Evolutionary conservation across 164 flowering plant genomes (phyloP).

Genomic region (Vitis vinifera): DNA sequence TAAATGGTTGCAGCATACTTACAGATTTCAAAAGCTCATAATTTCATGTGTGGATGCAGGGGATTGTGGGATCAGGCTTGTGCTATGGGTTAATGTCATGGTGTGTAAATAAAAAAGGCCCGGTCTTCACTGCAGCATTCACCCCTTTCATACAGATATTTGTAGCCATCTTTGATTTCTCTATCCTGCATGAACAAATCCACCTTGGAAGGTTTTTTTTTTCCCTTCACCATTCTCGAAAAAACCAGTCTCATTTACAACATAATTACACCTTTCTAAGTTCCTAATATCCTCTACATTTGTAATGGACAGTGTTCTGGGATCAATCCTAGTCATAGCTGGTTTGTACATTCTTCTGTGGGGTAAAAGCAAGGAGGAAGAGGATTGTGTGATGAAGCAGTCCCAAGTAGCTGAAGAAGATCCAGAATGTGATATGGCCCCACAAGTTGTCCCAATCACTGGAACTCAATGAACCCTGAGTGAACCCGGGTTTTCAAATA

Average conservation of each 20-base stretch:
- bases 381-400: slow-evolving; percentile 11
- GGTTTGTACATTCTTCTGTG: slow-evolving; percentile 73
- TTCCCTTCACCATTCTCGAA: background rate
- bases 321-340: slow-evolving; percentile 51
- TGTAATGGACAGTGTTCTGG: slow-evolving; percentile 50
- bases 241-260: too few relatives aligned
- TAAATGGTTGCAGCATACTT: too few relatives aligned
- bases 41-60: slow-evolving; percentile 13
- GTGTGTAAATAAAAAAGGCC: slow-evolving; percentile 65
- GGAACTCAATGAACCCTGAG: too few relatives aligned
- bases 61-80: slow-evolving; percentile 62
- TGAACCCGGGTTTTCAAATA: too few relatives aligned
- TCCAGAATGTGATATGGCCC: background rate
- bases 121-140: slow-evolving; percentile 71
- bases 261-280: too few relatives aligned
- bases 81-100: slow-evolving; percentile 58
- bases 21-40: background rate
- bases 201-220: slow-evolving; percentile 51
- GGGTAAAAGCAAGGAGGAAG: slow-evolving; percentile 43
- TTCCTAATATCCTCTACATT: background rate
- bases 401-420: slow-evolving; percentile 5
- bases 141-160: slow-evolving; percentile 58
- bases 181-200: slow-evolving; percentile 42
- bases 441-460: background rate
- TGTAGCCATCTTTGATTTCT: slow-evolving; percentile 45